Evolutionary conservation across 2,329 filamentous ascomycete genomes (phyloP).

Genomic region (Epichloe hybrida): DNA sequence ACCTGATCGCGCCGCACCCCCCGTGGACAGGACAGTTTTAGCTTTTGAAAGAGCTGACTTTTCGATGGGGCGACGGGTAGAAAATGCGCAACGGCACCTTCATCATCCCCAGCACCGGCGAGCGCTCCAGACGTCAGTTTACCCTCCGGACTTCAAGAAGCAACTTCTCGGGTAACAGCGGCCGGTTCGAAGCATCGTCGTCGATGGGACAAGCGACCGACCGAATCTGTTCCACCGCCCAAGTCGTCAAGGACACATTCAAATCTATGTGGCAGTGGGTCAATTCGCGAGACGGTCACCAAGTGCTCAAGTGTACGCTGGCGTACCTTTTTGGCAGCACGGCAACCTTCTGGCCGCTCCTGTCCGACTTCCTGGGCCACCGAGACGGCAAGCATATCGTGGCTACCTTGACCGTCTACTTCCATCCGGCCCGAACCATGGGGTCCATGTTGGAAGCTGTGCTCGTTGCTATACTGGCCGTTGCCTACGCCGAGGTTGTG

Average conservation of each 20-base stretch:
- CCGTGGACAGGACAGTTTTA: neutral
- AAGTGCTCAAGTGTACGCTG: conserved; percentile 79
- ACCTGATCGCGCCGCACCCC: neutral
- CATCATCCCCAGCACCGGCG: conserved; percentile 73
- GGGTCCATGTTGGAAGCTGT: conserved; percentile 85
- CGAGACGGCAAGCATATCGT: conserved; percentile 91
- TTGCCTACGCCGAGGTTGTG: conserved; percentile 56
- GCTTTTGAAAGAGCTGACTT: neutral
- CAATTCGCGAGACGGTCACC: conserved; percentile 59
- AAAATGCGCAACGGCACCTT: conserved; percentile 77
- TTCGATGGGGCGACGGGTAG: conserved; percentile 20
- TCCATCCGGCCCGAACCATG: conserved; percentile 73
- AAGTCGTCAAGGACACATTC: conserved; percentile 18
- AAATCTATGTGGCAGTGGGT: conserved; percentile 43
- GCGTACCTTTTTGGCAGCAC: conserved; percentile 80
- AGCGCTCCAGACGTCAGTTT: conserved; percentile 68
- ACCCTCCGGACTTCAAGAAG: conserved; percentile 48
- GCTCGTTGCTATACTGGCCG: conserved; percentile 61
- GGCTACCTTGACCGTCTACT: conserved; percentile 87
- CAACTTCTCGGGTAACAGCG: conserved; percentile 14
- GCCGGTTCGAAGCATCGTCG: conserved; percentile 9
- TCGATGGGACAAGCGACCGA: conserved; percentile 8
- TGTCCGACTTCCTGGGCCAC: conserved; percentile 62
- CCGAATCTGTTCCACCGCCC: conserved; percentile 5
- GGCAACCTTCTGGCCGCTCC: conserved; percentile 65